Evolutionary conservation across 768 basidiomycete genomes (phyloP).

Genomic region (Hebeloma cylindrosporum): DNA sequence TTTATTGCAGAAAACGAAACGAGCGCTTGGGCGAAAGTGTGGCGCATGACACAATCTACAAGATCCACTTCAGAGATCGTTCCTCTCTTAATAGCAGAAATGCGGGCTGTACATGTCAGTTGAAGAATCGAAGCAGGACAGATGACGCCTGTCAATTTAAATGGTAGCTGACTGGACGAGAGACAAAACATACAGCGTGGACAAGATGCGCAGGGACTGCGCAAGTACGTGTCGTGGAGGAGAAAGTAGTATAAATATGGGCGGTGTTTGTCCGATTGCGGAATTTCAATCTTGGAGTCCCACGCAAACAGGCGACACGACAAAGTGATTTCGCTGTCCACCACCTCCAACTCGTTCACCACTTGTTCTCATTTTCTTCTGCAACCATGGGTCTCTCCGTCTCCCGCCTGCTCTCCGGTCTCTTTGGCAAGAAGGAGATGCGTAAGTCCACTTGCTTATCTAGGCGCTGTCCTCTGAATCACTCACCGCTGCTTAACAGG

Average conservation of each 20-base stretch:
- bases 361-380: conserved; percentile 33
- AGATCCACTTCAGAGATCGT: no score
- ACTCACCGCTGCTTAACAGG: conserved; percentile 52
- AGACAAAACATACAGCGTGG: no score
- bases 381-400: conserved; percentile 76
- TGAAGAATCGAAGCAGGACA: not conserved
- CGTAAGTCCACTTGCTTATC: conserved; percentile 58
- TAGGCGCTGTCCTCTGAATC: conserved; percentile 25
- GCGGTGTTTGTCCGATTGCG: conserved; percentile 36
- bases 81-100: no score
- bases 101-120: no score
- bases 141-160: not conserved
- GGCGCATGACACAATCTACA: no score
- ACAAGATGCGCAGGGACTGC: no score
- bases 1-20: no score
- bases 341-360: conserved; percentile 29
- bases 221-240: conserved; percentile 24
- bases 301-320: conserved; percentile 38
- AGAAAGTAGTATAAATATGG: conserved; percentile 17
- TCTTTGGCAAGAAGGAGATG: conserved; percentile 99
- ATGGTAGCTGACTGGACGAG: no score
- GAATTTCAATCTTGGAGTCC: conserved; percentile 46
- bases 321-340: conserved; percentile 24
- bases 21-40: no score
- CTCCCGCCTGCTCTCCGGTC: conserved; percentile 71